Base-by-base conservation (phyloP, 1,284 basidiomycete genomes). In the Flammula alnicola region DNA sequence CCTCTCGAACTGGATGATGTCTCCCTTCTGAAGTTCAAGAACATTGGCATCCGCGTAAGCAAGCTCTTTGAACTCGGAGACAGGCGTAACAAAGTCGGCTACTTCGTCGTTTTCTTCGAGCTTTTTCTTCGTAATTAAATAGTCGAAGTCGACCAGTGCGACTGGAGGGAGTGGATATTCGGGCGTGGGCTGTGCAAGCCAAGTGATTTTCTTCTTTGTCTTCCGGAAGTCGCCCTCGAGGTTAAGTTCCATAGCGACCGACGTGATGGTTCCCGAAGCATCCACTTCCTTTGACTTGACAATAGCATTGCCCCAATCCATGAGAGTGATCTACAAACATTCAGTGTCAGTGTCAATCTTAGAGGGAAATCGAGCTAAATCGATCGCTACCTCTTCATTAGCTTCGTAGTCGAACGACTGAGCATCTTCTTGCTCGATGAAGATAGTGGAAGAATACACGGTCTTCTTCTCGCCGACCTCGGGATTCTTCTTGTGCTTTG, bases 241-340 rank as follows among this genome's bases (percentile, higher is more conserved):
- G 72, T 98, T 83, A 29, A 98, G 87, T 42, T 94, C 89, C 75
- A 97, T 81, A 43, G 80, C 80, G 60, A 99, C 73, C 5, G 79
- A 71, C 17, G 81, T 84, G 55, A 98, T 76, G 36, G 77, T 73
- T 17, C 91, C 91, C 1, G 81, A 74, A 1, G 78, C 65, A 57
- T 83, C 77, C 12, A 74, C 66, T 46, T 81, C 78, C 63, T 88
- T 91, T 20, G 81, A 81, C 47, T 84, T 82, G 46, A 99, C 86
- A 63, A 95, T 87, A 14, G 93, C 96, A 66, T 99, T 99, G 43
- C 97, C 97, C 97, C 97, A 99, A 73, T 99, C 97, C 96, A 99
- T 99, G 50, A 97, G 83, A 12, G 97, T 99, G 58, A 97, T 79
- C 91, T 93, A 53, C 17, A 4, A 17, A 36, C 37, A 26, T 6